These are phyloP conservation scores for Irineochytrium annulatum DNA, from an alignment of 192 early-diverging fungal species.

Conservation along the genomic window DNA sequence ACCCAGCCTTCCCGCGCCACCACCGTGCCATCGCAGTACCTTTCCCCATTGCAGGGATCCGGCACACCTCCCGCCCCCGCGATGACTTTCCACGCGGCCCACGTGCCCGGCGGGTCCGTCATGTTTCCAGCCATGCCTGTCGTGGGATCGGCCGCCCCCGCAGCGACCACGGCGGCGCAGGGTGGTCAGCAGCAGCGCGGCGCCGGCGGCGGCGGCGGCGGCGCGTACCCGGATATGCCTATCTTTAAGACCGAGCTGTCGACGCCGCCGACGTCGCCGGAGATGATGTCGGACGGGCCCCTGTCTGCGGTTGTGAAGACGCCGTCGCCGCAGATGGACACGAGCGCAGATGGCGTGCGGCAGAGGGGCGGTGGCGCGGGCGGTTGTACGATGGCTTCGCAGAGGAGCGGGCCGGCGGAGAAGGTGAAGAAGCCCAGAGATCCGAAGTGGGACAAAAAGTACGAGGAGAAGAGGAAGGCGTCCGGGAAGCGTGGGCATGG, in stretches of 20 bases:
- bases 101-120: neutral
- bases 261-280: too few species aligned
- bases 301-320: neutral
- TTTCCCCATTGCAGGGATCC: neutral
- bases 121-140: neutral
- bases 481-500: neutral
- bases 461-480: constrained; percentile 1
- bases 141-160: too few species aligned
- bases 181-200: too few species aligned
- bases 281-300: neutral
- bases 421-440: neutral
- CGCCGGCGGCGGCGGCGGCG: too few species aligned
- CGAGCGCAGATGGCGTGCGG: too few species aligned
- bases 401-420: too few species aligned
- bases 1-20: neutral
- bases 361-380: too few species aligned
- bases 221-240: too few species aligned
- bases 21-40: neutral
- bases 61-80: neutral
- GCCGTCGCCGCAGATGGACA: too few species aligned
- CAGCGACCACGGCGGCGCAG: too few species aligned
- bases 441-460: constrained; percentile 3
- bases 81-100: neutral
- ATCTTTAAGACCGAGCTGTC: too few species aligned
- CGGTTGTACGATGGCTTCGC: too few species aligned